A percentile compares a stretch with the other conserved stretches of the same genome.
These are phyloP conservation scores for Globisporangium splendens DNA, from an alignment of 352 stramenopile genomes.

Conservation along the genomic window DNA sequence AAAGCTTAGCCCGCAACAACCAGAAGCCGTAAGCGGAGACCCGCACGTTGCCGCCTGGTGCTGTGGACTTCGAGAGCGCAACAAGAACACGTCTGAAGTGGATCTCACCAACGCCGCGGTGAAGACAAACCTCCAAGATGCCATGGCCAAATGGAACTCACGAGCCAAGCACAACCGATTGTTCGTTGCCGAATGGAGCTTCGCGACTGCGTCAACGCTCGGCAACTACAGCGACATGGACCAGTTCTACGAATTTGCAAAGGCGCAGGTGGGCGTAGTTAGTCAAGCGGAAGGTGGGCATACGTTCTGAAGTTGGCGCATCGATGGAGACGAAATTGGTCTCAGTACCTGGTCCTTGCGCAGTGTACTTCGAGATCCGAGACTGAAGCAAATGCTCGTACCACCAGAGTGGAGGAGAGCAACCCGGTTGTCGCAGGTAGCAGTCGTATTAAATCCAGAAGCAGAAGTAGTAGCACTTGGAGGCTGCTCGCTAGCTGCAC, in stretches of 20 bases:
- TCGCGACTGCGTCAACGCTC: conserved; percentile 36
- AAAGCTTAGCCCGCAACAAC: too few relatives aligned
- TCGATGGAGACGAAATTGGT: conserved; percentile 55
- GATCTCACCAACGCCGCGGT: conserved; percentile 46
- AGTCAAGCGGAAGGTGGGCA: conserved; percentile 48
- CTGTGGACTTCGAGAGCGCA: too few relatives aligned
- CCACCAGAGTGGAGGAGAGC: too few relatives aligned
- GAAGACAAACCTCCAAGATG: conserved; percentile 33
- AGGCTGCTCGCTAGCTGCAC: too few relatives aligned
- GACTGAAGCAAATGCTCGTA: too few relatives aligned
- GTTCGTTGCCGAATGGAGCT: conserved; percentile 48
- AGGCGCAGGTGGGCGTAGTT: conserved; percentile 43
- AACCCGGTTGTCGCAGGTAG: too few relatives aligned
- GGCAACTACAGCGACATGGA: conserved; percentile 49
- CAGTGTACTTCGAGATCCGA: conserved; percentile 6
- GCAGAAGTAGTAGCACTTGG: too few relatives aligned
- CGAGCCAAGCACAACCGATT: conserved; percentile 31
- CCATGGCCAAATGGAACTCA: conserved; percentile 38
- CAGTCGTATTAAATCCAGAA: too few relatives aligned
- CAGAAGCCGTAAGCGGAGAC: too few relatives aligned
- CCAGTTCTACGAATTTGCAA: conserved; percentile 45
- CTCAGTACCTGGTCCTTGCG: conserved; percentile 66
- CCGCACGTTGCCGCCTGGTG: too few relatives aligned
- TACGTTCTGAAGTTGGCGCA: conserved; percentile 73
- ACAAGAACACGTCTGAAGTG: conserved; percentile 48